Conservation (phyloP, 768 basidiomycete genomes). For the Tulasnella sp. region DNA sequence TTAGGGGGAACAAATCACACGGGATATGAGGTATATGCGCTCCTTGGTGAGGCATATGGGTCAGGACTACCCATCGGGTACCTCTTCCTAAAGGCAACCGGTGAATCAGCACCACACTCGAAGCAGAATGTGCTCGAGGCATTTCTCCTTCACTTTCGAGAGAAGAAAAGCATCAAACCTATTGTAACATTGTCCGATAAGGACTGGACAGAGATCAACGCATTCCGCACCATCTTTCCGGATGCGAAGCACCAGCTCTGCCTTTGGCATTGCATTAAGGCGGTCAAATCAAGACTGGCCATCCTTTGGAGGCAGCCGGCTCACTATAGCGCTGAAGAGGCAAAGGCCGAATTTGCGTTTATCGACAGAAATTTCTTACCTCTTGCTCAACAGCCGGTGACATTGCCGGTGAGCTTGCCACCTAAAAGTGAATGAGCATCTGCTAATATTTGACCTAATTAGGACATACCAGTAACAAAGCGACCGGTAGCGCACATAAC, state of each 20-base stretch:
- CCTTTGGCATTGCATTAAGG: slow-evolving; percentile 28
- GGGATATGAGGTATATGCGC: slow-evolving; percentile 25
- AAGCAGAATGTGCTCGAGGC: slow-evolving; percentile 17
- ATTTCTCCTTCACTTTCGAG: slow-evolving; percentile 21
- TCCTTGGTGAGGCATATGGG: slow-evolving; percentile 26
- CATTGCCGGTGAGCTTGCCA: neutral
- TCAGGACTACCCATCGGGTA: slow-evolving; percentile 28
- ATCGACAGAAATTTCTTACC: slow-evolving; percentile 24
- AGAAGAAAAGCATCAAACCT: slow-evolving; percentile 18
- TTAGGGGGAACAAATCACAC: slow-evolving; percentile 27
- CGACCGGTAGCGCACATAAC: too few relatives aligned
- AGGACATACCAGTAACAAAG: too few relatives aligned
- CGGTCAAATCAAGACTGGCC: slow-evolving; percentile 24
- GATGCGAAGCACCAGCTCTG: slow-evolving; percentile 31
- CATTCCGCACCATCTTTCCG: slow-evolving; percentile 18
- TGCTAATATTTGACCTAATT: too few relatives aligned
- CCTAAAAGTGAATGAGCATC: too few relatives aligned
- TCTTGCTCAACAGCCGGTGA: slow-evolving; percentile 16
- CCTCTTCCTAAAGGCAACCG: slow-evolving; percentile 18
- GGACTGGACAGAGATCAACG: slow-evolving; percentile 28
- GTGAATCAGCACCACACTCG: neutral
- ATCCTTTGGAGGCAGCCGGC: slow-evolving; percentile 22
- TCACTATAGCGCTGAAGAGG: slow-evolving; percentile 23
- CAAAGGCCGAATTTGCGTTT: slow-evolving; percentile 20
- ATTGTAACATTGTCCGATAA: slow-evolving; percentile 27